A percentile compares a stretch with the other conserved stretches of the same genome.
Evolutionary conservation across 306 rosid genomes (phyloP).

Genomic region (Cicer pinnatifidum): DNA sequence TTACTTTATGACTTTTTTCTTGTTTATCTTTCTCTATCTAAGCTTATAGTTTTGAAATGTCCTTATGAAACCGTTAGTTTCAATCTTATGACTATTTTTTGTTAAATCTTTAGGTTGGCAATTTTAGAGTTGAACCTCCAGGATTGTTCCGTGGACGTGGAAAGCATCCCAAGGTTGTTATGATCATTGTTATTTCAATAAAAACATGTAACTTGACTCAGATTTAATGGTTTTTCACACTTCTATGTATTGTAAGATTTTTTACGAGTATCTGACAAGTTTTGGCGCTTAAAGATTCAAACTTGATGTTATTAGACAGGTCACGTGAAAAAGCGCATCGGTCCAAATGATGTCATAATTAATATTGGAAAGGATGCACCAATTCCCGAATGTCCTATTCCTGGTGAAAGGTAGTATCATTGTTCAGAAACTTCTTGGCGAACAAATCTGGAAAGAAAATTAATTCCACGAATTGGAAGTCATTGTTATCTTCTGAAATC

Average conservation of each 20-base stretch:
- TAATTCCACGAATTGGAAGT: constrained; percentile 13
- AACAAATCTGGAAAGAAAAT: neutral
- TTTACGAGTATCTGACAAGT: constrained; percentile 9
- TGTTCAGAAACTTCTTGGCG: constrained; percentile 14
- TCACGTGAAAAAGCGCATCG: constrained; percentile 76
- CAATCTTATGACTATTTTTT: constrained; percentile 21
- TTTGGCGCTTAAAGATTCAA: constrained; percentile 23
- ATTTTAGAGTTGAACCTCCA: constrained; percentile 96
- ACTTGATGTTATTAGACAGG: constrained; percentile 71
- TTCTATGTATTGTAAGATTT: neutral
- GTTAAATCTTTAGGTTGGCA: constrained; percentile 73
- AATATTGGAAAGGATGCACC: constrained; percentile 87
- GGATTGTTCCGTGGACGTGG: constrained; percentile 98
- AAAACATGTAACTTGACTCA: neutral
- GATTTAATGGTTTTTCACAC: constrained; percentile 37
- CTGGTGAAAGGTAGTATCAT: constrained; percentile 86
- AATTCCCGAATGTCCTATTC: constrained; percentile 90
- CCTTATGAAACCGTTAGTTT: constrained; percentile 10
- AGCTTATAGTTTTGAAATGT: neutral
- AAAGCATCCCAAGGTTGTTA: constrained; percentile 94
- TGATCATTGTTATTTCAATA: constrained; percentile 24
- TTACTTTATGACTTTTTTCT: neutral
- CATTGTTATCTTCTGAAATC: neutral
- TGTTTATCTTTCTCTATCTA: constrained; percentile 21
- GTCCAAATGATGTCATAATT: constrained; percentile 76